A percentile compares a stretch with the other conserved stretches of the same genome.
These are phyloP conservation scores for Cenchrus americanus DNA, from an alignment of 176 grass and related monocot genomes.

Conservation along the genomic window DNA sequence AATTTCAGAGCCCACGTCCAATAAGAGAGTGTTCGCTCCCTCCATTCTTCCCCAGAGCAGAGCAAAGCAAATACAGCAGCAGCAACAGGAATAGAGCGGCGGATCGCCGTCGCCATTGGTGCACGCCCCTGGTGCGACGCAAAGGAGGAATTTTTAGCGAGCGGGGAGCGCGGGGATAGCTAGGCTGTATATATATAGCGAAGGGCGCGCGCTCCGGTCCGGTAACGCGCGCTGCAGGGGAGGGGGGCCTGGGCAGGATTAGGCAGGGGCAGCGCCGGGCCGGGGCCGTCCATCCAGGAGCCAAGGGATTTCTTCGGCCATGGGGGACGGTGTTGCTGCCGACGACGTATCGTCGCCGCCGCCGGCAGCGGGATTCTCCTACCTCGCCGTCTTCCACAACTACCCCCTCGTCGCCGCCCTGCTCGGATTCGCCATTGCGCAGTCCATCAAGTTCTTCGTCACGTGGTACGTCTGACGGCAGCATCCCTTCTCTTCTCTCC, in stretches of 20 bases:
- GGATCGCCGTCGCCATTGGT: slow-evolving; percentile 20
- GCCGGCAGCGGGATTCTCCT: slow-evolving; percentile 57
- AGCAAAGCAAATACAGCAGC: neutral
- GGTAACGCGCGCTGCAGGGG: slow-evolving; percentile 11
- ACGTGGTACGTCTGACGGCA: slow-evolving; percentile 44
- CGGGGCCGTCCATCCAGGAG: slow-evolving; percentile 21
- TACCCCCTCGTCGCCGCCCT: slow-evolving; percentile 78
- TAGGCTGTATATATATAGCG: slow-evolving; percentile 26
- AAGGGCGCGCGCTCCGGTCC: slow-evolving; percentile 24
- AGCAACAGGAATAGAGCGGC: neutral
- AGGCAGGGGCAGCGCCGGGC: slow-evolving; percentile 14
- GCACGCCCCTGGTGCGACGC: slow-evolving; percentile 21
- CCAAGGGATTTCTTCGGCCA: slow-evolving; percentile 21
- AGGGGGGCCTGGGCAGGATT: neutral
- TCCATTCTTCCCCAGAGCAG: neutral
- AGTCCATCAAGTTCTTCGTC: slow-evolving; percentile 88
- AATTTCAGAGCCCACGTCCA: neutral
- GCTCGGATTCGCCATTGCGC: slow-evolving; percentile 78
- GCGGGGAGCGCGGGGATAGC: neutral
- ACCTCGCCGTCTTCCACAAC: slow-evolving; percentile 80
- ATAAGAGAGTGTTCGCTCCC: neutral
- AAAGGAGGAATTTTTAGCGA: neutral
- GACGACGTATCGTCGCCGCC: slow-evolving; percentile 50
- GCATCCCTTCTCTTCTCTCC: too few species aligned
- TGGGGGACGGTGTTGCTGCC: slow-evolving; percentile 56